These are phyloP conservation scores for Tausonia pullulans DNA, from an alignment of 1,284 basidiomycete genomes.

Conservation along the genomic window DNA sequence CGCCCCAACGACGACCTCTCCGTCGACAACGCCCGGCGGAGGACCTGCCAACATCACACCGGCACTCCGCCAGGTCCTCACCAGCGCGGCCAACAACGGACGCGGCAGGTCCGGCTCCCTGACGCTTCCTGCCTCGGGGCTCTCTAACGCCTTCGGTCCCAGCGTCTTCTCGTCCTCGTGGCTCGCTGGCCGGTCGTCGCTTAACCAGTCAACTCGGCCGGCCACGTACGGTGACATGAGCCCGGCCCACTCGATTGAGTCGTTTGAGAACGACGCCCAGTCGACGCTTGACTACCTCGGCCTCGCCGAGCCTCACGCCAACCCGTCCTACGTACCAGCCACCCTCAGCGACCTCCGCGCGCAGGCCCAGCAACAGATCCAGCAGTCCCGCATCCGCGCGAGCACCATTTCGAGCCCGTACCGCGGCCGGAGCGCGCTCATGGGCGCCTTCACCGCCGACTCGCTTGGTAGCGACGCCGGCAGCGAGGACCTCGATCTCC, in stretches of 20 bases:
- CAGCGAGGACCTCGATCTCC: slow-evolving; percentile 45
- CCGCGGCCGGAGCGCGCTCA: slow-evolving; percentile 51
- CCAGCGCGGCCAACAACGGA: slow-evolving; percentile 45
- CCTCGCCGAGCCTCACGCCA: slow-evolving; percentile 52
- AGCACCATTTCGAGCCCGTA: slow-evolving; percentile 68
- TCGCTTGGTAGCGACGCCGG: slow-evolving; percentile 53
- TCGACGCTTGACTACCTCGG: slow-evolving; percentile 90
- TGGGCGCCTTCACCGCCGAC: slow-evolving; percentile 43
- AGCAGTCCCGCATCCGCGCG: slow-evolving; percentile 64
- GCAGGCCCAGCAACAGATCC: slow-evolving; percentile 77
- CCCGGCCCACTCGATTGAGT: slow-evolving; percentile 47
- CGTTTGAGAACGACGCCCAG: slow-evolving; percentile 62
- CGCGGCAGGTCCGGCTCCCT: slow-evolving; percentile 81
- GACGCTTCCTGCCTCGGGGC: slow-evolving; percentile 56
- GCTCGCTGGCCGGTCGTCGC: slow-evolving; percentile 46
- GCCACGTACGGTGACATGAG: slow-evolving; percentile 32
- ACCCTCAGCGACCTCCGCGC: slow-evolving; percentile 51
- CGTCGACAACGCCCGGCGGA: slow-evolving; percentile 44
- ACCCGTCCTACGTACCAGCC: slow-evolving; percentile 22
- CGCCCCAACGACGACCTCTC: too few species aligned
- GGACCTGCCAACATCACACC: slow-evolving; percentile 47
- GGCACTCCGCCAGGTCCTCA: slow-evolving; percentile 19
- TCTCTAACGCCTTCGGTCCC: slow-evolving; percentile 76
- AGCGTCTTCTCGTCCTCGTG: slow-evolving; percentile 79
- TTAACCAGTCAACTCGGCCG: slow-evolving; percentile 21